These are phyloP conservation scores for Pseudocohnilembus persalinus DNA, from an alignment of 169 alveolate species.

Conservation along the genomic window DNA sequence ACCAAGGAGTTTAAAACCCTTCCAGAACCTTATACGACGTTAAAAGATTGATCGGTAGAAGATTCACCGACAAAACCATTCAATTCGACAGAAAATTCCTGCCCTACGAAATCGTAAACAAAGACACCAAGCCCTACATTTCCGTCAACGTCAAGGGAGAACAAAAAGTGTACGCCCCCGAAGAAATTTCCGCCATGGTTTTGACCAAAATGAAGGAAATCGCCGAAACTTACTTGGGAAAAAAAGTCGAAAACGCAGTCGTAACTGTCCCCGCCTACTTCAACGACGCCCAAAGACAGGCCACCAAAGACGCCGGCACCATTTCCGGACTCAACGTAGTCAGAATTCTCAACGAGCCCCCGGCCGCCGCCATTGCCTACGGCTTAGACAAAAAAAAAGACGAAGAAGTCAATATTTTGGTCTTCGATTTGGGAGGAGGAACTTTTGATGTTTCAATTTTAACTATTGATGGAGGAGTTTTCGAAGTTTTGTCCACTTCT, in stretches of 20 bases:
- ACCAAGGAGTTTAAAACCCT: constrained; percentile 97
- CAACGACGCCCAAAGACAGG: constrained; percentile 99
- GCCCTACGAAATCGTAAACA: constrained; percentile 95
- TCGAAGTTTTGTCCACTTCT: constrained; percentile 97
- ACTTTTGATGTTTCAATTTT: constrained; percentile 99
- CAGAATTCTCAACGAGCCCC: constrained; percentile 98
- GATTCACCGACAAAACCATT: constrained; percentile 94
- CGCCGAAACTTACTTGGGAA: constrained; percentile 97
- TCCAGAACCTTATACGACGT: constrained; percentile 97
- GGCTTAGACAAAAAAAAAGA: constrained; percentile 96
- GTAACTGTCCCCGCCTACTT: constrained; percentile 98
- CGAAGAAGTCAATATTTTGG: constrained; percentile 94
- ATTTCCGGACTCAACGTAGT: constrained; percentile 98
- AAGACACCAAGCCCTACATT: constrained; percentile 95
- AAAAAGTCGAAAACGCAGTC: constrained; percentile 94
- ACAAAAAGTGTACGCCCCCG: constrained; percentile 95
- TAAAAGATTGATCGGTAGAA: constrained; percentile 98
- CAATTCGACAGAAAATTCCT: constrained; percentile 94
- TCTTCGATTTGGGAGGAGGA: constrained; percentile 99
- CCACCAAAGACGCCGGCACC: constrained; percentile 99
- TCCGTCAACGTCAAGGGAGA: constrained; percentile 91
- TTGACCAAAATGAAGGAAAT: constrained; percentile 96
- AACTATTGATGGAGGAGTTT: constrained; percentile 97
- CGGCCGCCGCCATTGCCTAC: constrained; percentile 99
- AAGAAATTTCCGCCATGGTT: constrained; percentile 98